These are phyloP conservation scores for Fusarium humuli DNA, from an alignment of 2,329 filamentous ascomycete species.

Conservation along the genomic window DNA sequence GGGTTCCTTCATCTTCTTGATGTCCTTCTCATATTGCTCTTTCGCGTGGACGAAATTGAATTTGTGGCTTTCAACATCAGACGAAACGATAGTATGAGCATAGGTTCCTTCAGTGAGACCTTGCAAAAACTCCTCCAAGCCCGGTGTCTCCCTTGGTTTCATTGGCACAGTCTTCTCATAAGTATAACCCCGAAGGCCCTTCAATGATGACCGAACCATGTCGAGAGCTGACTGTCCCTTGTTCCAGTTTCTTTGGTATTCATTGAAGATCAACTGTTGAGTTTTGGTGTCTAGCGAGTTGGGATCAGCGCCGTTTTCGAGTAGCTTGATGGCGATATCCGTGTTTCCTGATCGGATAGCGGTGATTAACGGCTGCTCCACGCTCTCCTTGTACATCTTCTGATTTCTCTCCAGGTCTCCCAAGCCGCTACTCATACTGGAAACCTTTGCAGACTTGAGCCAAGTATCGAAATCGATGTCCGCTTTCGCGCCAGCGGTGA, in stretches of 20 bases:
- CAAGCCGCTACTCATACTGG: constrained; percentile 48
- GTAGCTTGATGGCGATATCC: constrained; percentile 65
- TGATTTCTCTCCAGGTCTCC: constrained; percentile 61
- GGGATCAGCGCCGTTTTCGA: constrained; percentile 73
- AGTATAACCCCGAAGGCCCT: constrained; percentile 60
- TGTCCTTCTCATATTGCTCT: constrained; percentile 43
- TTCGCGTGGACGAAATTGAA: constrained; percentile 50
- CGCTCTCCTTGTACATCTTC: constrained; percentile 57
- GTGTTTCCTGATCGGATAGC: constrained; percentile 63
- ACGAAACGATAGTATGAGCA: constrained; percentile 63
- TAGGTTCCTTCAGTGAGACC: constrained; percentile 68
- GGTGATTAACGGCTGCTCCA: constrained; percentile 74
- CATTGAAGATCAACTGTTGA: constrained; percentile 51
- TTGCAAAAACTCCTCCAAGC: constrained; percentile 65
- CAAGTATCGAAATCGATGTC: constrained; percentile 73
- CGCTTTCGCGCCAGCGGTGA: constrained; percentile 71
- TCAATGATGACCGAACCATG: constrained; percentile 64
- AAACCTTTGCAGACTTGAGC: constrained; percentile 67
- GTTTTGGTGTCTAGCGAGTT: constrained; percentile 65
- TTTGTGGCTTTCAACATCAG: constrained; percentile 52
- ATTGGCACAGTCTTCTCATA: constrained; percentile 25
- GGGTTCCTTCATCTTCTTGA: constrained; percentile 27
- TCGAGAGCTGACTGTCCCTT: constrained; percentile 69
- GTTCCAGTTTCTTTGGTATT: constrained; percentile 50
- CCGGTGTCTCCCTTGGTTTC: constrained; percentile 49